Conservation (phyloP, 1,284 basidiomycete species). For the Mycena citricolor region DNA sequence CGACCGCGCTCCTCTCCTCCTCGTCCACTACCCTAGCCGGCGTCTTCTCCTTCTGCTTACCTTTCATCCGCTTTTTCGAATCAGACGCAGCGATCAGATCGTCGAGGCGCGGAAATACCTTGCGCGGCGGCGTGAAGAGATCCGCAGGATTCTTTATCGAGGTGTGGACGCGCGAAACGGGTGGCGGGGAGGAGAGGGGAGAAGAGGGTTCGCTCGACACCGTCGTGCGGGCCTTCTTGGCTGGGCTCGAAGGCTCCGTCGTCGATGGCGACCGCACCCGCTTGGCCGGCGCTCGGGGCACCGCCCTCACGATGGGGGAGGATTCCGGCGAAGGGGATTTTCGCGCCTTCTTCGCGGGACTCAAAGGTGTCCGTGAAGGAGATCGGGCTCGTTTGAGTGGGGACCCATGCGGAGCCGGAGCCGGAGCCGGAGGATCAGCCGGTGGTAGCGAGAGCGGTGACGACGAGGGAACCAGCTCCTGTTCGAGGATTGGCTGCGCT, state of each 20-base stretch:
- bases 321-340: too few relatives aligned
- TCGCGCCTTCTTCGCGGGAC: conserved; percentile 14
- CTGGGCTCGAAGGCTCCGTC: too few relatives aligned
- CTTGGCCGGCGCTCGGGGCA: too few relatives aligned
- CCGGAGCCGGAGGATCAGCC: conserved; percentile 11
- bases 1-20: not conserved
- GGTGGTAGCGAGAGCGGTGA: conserved; percentile 14
- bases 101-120: conserved; percentile 11
- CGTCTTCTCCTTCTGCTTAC: conserved; percentile 9
- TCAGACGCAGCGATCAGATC: conserved; percentile 21
- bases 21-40: not conserved
- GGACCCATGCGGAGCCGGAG: conserved; percentile 1
- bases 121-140: conserved; percentile 17
- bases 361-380: conserved; percentile 10
- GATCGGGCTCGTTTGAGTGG: conserved; percentile 16
- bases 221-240: not conserved
- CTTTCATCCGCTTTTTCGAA: conserved; percentile 10
- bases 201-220: not conserved
- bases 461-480: conserved; percentile 9
- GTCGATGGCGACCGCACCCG: too few relatives aligned
- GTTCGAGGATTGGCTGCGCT: not conserved
- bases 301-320: too few relatives aligned
- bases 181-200: not conserved
- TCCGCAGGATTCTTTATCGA: not conserved
- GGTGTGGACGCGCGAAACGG: not conserved